Conservation (phyloP, 805 yeast species). For the Kodamaea jinghongensis region DNA sequence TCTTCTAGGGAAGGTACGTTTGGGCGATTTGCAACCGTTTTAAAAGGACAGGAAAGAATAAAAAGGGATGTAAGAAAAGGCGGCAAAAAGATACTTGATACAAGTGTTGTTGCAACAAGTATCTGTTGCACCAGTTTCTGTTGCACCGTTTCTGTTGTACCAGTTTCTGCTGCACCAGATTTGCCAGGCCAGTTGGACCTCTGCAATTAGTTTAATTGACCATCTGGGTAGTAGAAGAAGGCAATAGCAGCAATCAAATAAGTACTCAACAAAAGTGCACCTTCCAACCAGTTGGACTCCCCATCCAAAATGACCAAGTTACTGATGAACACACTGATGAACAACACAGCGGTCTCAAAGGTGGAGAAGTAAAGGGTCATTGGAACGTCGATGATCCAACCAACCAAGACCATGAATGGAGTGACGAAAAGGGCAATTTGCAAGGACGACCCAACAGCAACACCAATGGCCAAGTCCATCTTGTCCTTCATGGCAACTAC, state of each 20-base stretch:
- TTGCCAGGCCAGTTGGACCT: no score
- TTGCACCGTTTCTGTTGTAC: no score
- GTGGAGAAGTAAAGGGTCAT: conserved; percentile 91
- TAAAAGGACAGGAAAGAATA: no score
- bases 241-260: conserved; percentile 86
- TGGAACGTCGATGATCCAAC: conserved; percentile 90
- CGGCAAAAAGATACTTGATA: no score
- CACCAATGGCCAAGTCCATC: conserved; percentile 96
- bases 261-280: conserved; percentile 85
- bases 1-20: no score
- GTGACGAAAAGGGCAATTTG: conserved; percentile 95
- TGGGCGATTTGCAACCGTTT: no score
- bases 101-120: no score
- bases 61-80: no score
- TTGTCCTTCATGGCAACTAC: conserved; percentile 93
- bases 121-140: no score
- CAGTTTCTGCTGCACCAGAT: no score
- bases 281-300: conserved; percentile 95
- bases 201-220: background rate
- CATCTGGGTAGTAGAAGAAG: conserved; percentile 80
- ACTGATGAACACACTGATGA: conserved; percentile 83
- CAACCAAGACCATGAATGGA: conserved; percentile 89
- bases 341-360: conserved; percentile 89
- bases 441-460: conserved; percentile 92
- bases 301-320: conserved; percentile 90